These are phyloP conservation scores for Metschnikowia hibisci DNA, from an alignment of 805 yeast species.

Conservation along the genomic window DNA sequence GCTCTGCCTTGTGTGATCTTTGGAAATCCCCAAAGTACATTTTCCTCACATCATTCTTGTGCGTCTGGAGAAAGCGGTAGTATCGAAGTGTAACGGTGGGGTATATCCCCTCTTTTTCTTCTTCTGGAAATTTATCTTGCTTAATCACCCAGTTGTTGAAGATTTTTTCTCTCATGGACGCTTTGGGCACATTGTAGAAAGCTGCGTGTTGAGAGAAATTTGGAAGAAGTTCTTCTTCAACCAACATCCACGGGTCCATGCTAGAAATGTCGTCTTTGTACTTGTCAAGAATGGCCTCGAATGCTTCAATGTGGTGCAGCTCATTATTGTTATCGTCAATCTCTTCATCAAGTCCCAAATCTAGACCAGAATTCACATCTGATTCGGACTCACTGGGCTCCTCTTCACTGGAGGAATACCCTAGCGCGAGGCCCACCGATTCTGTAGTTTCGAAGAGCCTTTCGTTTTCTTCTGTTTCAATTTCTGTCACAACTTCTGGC, in stretches of 20 bases:
- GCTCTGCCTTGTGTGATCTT: conserved; percentile 13
- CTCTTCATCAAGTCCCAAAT: conserved; percentile 14
- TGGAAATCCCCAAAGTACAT: conserved; percentile 27
- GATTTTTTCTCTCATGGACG: conserved; percentile 14
- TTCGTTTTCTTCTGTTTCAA: background rate
- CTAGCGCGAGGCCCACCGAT: conserved; percentile 16
- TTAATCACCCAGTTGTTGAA: conserved; percentile 14
- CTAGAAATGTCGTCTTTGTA: conserved; percentile 24
- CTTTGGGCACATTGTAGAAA: conserved; percentile 23
- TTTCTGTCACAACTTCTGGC: background rate
- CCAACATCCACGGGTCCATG: conserved; percentile 37
- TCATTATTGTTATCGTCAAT: background rate
- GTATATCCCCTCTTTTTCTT: conserved; percentile 3
- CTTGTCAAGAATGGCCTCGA: conserved; percentile 25
- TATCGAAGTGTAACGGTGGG: conserved; percentile 24
- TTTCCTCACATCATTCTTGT: conserved; percentile 28
- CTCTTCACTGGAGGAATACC: conserved; percentile 26
- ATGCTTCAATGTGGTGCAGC: conserved; percentile 9
- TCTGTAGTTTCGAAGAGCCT: background rate
- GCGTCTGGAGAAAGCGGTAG: conserved; percentile 25
- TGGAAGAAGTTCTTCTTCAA: conserved; percentile 33
- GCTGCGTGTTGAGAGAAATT: conserved; percentile 27
- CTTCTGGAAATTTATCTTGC: background rate
- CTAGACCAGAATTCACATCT: conserved; percentile 13
- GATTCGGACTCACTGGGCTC: conserved; percentile 10